Base-by-base conservation (phyloP, 1,139 yeast species). In the Diutina pseudorugosa region DNA sequence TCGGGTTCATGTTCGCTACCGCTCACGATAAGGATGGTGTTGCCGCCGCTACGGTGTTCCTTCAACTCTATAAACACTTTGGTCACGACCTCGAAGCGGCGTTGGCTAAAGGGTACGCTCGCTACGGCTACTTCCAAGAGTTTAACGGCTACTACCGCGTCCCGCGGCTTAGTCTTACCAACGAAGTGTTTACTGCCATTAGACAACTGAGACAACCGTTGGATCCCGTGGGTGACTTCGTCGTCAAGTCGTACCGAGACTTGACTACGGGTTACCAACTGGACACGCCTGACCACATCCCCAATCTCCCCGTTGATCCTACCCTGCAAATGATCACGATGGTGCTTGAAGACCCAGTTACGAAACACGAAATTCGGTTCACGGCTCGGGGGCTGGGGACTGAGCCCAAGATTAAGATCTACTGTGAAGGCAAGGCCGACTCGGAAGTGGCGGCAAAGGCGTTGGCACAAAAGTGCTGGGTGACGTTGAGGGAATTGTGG, bases 321-420 rank as follows among this genome's bases (percentile, higher is more conserved):
- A 61, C 71, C 1, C 80, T 95, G 0, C 95, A 93, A 60, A 93
- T 93, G 98, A 84, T 93, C 56, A 89, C 97, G 0, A 85, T 77
- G 0, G 66, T 65, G 9, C 60, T 79, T 49, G 54, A 56, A 41
- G 60, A 68, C 43, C 61, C 67, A 3, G 55, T 61, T n/a, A 60
- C 57, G 3, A 77, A 70, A 42, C 54, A 52, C 2, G 57, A 58
- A 20, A 80, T 89, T 1, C 70, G 96, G 47, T 84, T 91, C 63
- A 91, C 98, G 0, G 82, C 88, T 51, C 75, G 98, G 52, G 97
- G 98, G 0, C 88, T 96, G 4, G 98, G 98, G 9, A 93, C 98
- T 0, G 98, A 93, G 64, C 98, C 98, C 3, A 93, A 93, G 62
- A 71, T 93, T 56, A 93, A 93, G 65, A 88, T 91, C 1, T 93